Base-by-base conservation (phyloP, 108 stramenopile genomes). In the Skeletonema marinoi region DNA sequence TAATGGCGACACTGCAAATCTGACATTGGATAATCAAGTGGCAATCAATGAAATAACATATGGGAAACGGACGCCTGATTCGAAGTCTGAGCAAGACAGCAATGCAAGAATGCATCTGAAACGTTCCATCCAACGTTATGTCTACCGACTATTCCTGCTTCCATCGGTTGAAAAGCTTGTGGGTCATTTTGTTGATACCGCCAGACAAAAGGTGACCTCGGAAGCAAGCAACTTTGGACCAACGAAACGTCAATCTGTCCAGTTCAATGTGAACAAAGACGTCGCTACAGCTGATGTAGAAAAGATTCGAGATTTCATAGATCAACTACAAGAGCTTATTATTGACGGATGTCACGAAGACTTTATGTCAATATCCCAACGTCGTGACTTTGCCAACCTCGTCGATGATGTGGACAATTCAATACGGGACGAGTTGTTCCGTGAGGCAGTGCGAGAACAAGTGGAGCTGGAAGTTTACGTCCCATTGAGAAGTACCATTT, bases 381-480 rank as follows among this genome's bases (percentile, higher is more conserved):
- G 87, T 2, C 64, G 78, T 31, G 85, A 88, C 38, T 95, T 83
- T 77, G 68, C 66, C 31, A 60, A 66, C 30, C 62, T 85, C n/a
- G 60, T 39, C 17, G 65, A 81, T 39, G 78, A 73, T 39, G 36
- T 17, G 19, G 68, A 80, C n/a, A 71, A 19, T 44, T 74, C 68
- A 32, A 84, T 72, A 25, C 83, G 84, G 73, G 89, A 92, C 14
- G 71, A 79, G n/a, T 44, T 93, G 16, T 71, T 92, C 6, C 87
- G 89, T 59, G 92, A 96, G 48, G 91, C 90, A 7, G 84, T 93
- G 21, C 74, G 95, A 30, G 95, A 93, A 65, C 95, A 96, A 69
- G 77, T 91, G 19, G 95, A 96, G 78, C 88, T 96, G 35, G 95
- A 93, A 70, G 86, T 90, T 1, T 96, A 96, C 56, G 90, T 96